Percentiles rank a stretch among this genome's conserved stretches.
Conservation (phyloP, 1,284 basidiomycete species). For the Ganoderma resinaceum region DNA sequence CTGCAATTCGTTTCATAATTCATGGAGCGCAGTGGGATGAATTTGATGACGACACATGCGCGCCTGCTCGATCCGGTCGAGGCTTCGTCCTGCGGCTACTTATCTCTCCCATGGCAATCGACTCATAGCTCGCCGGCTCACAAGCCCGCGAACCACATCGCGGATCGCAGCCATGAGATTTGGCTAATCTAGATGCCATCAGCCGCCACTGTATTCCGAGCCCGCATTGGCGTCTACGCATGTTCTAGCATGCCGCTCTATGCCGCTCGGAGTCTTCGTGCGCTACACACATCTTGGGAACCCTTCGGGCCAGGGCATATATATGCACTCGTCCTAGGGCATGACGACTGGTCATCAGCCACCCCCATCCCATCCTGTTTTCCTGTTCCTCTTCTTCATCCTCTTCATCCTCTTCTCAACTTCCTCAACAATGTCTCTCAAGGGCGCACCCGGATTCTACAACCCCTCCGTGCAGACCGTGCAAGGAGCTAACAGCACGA, state of each 20-base stretch:
- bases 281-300: neutral
- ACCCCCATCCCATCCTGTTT: no score
- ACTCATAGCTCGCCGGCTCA: neutral
- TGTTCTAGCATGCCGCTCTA: neutral
- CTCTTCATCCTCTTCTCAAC: no score
- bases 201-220: neutral
- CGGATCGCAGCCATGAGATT: neutral
- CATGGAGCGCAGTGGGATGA: neutral
- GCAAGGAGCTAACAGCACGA: slow-evolving; percentile 26
- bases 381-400: neutral
- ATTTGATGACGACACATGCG: neutral
- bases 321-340: neutral
- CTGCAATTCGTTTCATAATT: neutral
- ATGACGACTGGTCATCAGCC: neutral
- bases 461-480: slow-evolving; percentile 20
- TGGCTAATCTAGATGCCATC: neutral
- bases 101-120: slow-evolving; percentile 8
- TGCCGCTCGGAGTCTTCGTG: neutral
- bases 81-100: neutral
- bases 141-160: neutral
- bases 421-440: slow-evolving; percentile 11
- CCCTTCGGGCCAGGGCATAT: neutral
- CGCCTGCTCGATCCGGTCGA: slow-evolving; percentile 1
- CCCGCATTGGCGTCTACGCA: neutral
- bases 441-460: slow-evolving; percentile 26